Evolutionary conservation across 768 basidiomycete genomes (phyloP).

Genomic region (Phylloporus rhodoxanthus): DNA sequence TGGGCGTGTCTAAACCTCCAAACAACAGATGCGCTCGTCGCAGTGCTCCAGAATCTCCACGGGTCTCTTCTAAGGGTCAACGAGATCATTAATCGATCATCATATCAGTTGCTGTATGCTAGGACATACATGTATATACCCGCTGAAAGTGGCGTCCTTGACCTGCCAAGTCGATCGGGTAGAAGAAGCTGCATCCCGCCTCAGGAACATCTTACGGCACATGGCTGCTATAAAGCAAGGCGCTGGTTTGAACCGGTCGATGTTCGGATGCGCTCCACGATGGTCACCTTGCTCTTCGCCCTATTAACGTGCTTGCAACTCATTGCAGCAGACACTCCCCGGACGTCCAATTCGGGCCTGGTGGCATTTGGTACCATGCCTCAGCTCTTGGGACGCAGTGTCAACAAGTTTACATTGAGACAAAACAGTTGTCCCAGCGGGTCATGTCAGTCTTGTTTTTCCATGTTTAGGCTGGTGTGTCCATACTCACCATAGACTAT

Average conservation of each 20-base stretch:
- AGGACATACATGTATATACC: no score
- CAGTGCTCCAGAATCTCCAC: neutral
- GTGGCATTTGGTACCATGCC: neutral
- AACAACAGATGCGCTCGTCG: slow-evolving; percentile 2
- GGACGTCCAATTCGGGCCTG: slow-evolving; percentile 1
- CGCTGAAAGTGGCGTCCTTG: no score
- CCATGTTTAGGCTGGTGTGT: neutral
- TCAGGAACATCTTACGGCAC: neutral
- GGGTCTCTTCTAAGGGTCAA: no score
- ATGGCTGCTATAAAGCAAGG: slow-evolving; percentile 1
- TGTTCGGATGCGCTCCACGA: neutral
- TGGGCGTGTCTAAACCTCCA: neutral
- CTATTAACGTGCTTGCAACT: slow-evolving; percentile 9
- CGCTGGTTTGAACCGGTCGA: neutral
- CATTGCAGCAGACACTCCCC: neutral
- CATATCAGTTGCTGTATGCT: no score
- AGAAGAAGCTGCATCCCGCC: no score
- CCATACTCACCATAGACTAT: neutral
- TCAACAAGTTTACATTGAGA: slow-evolving; percentile 7
- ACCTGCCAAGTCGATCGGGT: no score
- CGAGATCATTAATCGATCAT: no score
- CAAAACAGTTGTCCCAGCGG: slow-evolving; percentile 8
- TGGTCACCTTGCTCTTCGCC: slow-evolving; percentile 10
- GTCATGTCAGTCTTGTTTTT: slow-evolving; percentile 8
- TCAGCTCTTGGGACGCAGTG: slow-evolving; percentile 8